A percentile compares a stretch with the other conserved stretches of the same genome.
phyloP scores from a whole-genome alignment of 345 rosid species.

The Angophora floribunda region DNA sequence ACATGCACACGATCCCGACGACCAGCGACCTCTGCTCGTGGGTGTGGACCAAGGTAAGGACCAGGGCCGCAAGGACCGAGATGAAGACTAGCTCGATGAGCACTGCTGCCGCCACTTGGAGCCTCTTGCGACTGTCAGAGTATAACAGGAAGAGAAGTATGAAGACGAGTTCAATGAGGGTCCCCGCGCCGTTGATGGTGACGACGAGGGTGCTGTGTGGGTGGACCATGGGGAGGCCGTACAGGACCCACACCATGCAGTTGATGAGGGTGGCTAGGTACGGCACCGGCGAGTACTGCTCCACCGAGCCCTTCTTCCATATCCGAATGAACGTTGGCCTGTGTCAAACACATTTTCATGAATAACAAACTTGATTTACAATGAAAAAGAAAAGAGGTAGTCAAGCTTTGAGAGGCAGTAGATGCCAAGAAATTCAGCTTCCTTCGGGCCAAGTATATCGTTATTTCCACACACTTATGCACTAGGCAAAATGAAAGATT shows the following conservation, averaged over 20 bases:
- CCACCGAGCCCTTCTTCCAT: constrained; percentile 65
- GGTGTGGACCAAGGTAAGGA: constrained; percentile 35
- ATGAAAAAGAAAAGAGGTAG: not conserved
- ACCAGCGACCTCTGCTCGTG: constrained; percentile 28
- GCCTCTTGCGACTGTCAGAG: constrained; percentile 26
- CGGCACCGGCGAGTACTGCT: constrained; percentile 66
- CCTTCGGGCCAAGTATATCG: not conserved
- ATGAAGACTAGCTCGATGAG: constrained; percentile 28
- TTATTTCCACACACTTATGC: not conserved
- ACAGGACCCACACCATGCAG: constrained; percentile 77
- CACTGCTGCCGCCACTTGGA: constrained; percentile 11
- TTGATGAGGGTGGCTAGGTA: constrained; percentile 74
- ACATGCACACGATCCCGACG: constrained; percentile 52
- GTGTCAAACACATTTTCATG: not conserved
- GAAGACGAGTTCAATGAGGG: constrained; percentile 44
- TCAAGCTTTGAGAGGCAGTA: not conserved
- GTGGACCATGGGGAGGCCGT: constrained; percentile 72
- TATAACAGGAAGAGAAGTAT: constrained; percentile 31
- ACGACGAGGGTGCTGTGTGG: constrained; percentile 56
- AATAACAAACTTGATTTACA: not conserved
- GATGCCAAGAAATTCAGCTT: not conserved
- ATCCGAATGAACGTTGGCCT: constrained; percentile 78
- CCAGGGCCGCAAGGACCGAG: constrained; percentile 12
- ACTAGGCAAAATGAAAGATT: not conserved
- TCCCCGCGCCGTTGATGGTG: constrained; percentile 70